A percentile compares a stretch with the other conserved stretches of the same genome.
Evolutionary conservation across 179 eudicot genomes (phyloP).

Genomic region (Silene vulgaris): DNA sequence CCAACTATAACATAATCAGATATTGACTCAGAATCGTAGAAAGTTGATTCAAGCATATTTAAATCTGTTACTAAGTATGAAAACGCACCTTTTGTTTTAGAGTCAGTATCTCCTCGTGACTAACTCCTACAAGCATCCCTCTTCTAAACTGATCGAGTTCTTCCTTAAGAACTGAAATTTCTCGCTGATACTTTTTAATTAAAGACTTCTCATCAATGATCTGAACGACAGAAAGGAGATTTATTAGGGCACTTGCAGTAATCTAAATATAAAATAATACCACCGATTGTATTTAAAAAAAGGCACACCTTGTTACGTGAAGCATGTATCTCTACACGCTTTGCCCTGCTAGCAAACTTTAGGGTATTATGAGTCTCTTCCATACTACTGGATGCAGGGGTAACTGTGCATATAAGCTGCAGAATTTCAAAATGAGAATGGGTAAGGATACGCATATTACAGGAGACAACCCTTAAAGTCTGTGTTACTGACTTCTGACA

Average conservation of each 20-base stretch:
- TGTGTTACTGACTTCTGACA: background rate
- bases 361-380: constrained; percentile 78
- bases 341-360: constrained; percentile 60
- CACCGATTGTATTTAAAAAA: background rate
- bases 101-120: constrained; percentile 81
- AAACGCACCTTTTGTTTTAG: constrained; percentile 72
- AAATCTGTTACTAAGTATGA: background rate
- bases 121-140: constrained; percentile 64
- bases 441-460: constrained; percentile 3
- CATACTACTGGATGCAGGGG: constrained; percentile 64
- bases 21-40: background rate
- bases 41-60: constrained; percentile 1
- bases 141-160: constrained; percentile 57
- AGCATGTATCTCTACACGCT: constrained; percentile 62
- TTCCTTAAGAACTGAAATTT: constrained; percentile 54
- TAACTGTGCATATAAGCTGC: constrained; percentile 74
- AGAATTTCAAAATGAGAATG: constrained; percentile 4
- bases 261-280: background rate
- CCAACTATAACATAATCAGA: constrained; percentile 33
- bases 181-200: constrained; percentile 64
- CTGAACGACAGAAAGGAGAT: constrained; percentile 26
- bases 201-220: constrained; percentile 70
- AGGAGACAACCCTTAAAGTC: background rate
- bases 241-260: background rate
- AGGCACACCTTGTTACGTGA: constrained; percentile 56